Evolutionary conservation across 2,329 filamentous ascomycete species (phyloP).

Genomic region (Phialophora expanda): DNA sequence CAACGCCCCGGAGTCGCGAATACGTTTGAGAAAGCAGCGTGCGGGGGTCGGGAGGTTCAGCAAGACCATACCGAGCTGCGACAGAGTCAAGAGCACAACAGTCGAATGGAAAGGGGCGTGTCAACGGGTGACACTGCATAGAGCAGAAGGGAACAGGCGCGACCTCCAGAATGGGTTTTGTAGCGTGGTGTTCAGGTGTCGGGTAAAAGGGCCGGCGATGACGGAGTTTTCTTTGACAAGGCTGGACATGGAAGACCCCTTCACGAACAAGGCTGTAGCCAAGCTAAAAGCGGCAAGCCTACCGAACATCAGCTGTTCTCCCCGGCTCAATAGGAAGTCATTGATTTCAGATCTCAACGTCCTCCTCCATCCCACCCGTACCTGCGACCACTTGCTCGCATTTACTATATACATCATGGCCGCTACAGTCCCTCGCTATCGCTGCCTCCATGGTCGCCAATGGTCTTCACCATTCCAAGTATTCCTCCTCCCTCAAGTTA

Average conservation of each 20-base stretch:
- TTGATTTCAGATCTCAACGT: conserved; percentile 15
- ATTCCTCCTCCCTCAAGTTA: conserved; percentile 30
- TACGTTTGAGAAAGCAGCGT: neutral
- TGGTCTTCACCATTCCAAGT: conserved; percentile 40
- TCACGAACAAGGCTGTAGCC: neutral
- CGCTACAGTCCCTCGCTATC: conserved; percentile 30
- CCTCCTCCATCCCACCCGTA: conserved; percentile 9
- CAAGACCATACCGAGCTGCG: neutral
- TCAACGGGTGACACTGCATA: neutral
- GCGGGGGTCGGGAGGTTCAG: neutral
- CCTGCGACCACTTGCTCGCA: conserved; percentile 1
- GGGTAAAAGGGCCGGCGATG: conserved; percentile 2
- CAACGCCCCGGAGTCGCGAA: neutral
- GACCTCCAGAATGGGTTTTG: neutral
- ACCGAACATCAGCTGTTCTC: neutral
- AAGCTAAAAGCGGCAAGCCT: conserved; percentile 2
- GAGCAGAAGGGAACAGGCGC: neutral
- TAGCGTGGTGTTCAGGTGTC: conserved; percentile 2
- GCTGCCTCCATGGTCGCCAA: conserved; percentile 36
- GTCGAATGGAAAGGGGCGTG: neutral
- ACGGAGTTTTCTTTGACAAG: neutral
- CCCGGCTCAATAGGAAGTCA: neutral
- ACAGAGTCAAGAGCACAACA: neutral
- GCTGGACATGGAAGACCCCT: neutral
- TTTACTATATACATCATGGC: conserved; percentile 27